Conservation (phyloP, 2,329 filamentous ascomycete genomes). For the Venturia nashicola region DNA sequence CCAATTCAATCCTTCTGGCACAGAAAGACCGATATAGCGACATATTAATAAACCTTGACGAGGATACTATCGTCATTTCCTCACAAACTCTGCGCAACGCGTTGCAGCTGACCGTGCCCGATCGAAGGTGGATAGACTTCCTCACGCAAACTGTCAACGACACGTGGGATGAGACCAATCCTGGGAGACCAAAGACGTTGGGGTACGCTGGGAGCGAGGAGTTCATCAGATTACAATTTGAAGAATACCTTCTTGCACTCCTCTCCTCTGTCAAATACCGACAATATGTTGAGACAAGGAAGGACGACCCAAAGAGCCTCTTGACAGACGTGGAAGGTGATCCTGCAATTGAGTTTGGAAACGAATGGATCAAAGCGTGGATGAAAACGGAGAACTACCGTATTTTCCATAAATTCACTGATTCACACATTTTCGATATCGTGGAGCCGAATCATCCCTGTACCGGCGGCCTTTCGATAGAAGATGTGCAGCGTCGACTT, state of each 20-base stretch:
- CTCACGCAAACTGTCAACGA: conserved; percentile 87
- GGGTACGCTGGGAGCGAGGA: conserved; percentile 94
- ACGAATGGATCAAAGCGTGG: conserved; percentile 83
- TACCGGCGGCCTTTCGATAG: conserved; percentile 81
- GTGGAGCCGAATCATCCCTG: conserved; percentile 88
- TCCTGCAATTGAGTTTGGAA: conserved; percentile 69
- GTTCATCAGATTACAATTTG: conserved; percentile 92
- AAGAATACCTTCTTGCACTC: conserved; percentile 86
- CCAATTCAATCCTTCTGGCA: conserved; percentile 84
- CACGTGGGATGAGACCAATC: conserved; percentile 91
- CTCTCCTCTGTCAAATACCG: conserved; percentile 86
- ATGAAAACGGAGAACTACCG: conserved; percentile 78
- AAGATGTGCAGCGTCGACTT: conserved; percentile 83
- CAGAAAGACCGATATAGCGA: conserved; percentile 95
- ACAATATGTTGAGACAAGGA: conserved; percentile 31
- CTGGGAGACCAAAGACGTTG: conserved; percentile 80
- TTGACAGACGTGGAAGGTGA: conserved; percentile 63
- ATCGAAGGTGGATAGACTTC: conserved; percentile 93
- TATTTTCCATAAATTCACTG: conserved; percentile 62
- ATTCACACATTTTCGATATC: conserved; percentile 85
- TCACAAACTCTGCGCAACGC: conserved; percentile 67
- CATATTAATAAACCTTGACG: conserved; percentile 90
- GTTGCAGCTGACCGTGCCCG: conserved; percentile 67
- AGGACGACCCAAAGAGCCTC: conserved; percentile 44
- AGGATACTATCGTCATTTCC: conserved; percentile 71